These are phyloP conservation scores for Vanrija humicola DNA, from an alignment of 1,284 basidiomycete species.

Conservation along the genomic window DNA sequence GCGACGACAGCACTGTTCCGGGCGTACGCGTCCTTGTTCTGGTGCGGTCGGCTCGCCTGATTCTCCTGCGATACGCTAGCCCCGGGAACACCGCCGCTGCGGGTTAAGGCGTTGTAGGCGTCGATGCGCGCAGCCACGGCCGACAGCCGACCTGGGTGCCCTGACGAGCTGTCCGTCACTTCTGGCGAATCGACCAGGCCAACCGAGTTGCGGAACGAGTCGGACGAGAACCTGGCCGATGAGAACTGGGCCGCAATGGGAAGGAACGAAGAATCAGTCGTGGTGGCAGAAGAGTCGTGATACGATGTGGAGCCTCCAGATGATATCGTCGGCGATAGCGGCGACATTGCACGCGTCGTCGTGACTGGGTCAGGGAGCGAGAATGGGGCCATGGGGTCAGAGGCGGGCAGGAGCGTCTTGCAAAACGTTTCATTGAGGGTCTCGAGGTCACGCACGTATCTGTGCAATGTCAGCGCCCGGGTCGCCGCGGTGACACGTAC, in stretches of 20 bases:
- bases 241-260: conserved; percentile 84
- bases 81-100: background rate
- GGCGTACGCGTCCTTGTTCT: too few relatives aligned
- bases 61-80: background rate
- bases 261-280: conserved; percentile 60
- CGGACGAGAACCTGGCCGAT: conserved; percentile 9
- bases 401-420: conserved; percentile 79
- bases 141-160: background rate
- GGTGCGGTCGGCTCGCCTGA: too few relatives aligned
- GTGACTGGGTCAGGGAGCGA: conserved; percentile 45
- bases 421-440: conserved; percentile 93
- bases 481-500: conserved; percentile 47
- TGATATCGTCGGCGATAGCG: conserved; percentile 5
- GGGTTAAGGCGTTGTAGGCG: conserved; percentile 36
- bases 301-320: background rate
- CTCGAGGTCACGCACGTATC: conserved; percentile 84
- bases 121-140: conserved; percentile 4
- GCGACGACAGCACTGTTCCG: too few relatives aligned
- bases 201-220: conserved; percentile 6
- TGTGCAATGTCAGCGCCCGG: conserved; percentile 41
- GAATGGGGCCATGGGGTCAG: conserved; percentile 53
- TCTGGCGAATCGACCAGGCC: background rate
- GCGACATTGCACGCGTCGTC: conserved; percentile 29
- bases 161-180: conserved; percentile 9
- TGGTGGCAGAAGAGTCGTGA: background rate